Conservation (phyloP, 2,329 filamentous ascomycete species). For the Epichloe elymi region DNA sequence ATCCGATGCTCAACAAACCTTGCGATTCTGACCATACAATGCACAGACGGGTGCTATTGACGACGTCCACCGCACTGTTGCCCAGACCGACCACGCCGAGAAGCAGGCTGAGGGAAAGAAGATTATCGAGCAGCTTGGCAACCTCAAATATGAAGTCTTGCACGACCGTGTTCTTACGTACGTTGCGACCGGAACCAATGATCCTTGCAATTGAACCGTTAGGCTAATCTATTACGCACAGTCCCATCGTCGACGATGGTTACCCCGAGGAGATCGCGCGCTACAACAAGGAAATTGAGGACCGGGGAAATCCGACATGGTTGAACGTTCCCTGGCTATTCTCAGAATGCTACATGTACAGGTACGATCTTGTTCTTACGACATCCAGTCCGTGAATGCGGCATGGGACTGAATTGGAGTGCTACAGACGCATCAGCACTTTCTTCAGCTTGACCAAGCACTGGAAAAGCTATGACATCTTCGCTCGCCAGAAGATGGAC, state of each 20-base stretch:
- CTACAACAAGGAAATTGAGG: slow-evolving; percentile 78
- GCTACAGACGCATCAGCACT: slow-evolving; percentile 55
- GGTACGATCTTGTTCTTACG: slow-evolving; percentile 29
- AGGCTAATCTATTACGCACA: slow-evolving; percentile 19
- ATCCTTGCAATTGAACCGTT: neutral
- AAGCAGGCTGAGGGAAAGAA: slow-evolving; percentile 71
- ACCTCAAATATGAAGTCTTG: slow-evolving; percentile 88
- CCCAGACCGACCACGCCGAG: slow-evolving; percentile 43
- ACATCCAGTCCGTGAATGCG: neutral
- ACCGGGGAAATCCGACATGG: slow-evolving; percentile 65
- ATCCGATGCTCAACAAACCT: rapidly evolving
- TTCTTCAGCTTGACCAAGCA: slow-evolving; percentile 63
- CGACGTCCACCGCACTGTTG: slow-evolving; percentile 71
- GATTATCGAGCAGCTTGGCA: slow-evolving; percentile 66
- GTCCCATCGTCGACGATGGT: slow-evolving; percentile 66
- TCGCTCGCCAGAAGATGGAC: slow-evolving; percentile 75
- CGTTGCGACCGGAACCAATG: slow-evolving; percentile 11
- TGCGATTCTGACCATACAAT: neutral
- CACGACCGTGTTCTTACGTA: slow-evolving; percentile 73
- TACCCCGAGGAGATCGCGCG: slow-evolving; percentile 62
- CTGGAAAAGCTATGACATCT: slow-evolving; percentile 88
- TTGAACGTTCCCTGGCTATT: slow-evolving; percentile 80
- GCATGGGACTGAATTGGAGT: neutral
- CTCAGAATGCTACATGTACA: slow-evolving; percentile 87
- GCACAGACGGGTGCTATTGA: slow-evolving; percentile 78